Conservation (phyloP, 805 yeast genomes). For the Saccharomycopsis javanensis region DNA sequence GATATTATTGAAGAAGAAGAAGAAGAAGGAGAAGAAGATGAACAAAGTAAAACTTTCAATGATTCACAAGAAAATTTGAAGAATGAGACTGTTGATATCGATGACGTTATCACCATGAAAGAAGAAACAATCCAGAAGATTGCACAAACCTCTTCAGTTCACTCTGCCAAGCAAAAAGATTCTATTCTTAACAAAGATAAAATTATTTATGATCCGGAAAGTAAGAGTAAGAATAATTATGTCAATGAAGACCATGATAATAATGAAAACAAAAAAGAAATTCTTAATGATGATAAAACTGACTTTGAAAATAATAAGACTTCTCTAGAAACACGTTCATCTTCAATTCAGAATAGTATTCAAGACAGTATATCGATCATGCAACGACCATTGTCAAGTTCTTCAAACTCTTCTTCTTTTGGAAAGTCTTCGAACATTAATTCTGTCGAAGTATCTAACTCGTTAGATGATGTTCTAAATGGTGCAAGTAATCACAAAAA, state of each 20-base stretch:
- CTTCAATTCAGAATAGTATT: background rate
- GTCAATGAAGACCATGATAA: background rate
- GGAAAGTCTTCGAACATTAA: background rate
- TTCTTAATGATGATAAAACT: background rate
- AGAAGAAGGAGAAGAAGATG: background rate
- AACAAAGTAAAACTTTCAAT: background rate
- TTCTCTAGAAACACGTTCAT: background rate
- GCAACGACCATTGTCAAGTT: background rate
- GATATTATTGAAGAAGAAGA: background rate
- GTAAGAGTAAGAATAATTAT: background rate
- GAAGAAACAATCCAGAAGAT: background rate
- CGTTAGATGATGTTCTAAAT: background rate
- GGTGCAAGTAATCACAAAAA: background rate
- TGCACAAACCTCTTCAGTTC: no score
- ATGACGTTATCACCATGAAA: background rate
- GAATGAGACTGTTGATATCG: background rate
- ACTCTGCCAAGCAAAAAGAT: background rate
- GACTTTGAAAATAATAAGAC: background rate
- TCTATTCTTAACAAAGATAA: background rate
- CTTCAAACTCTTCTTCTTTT: background rate
- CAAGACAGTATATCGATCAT: background rate
- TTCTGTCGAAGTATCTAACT: background rate
- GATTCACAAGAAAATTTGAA: background rate
- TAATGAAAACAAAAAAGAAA: background rate
- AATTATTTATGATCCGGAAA: background rate